phyloP scores from a whole-genome alignment of 2,329 filamentous ascomycete species.

The Acephala macrosclerotiorum region DNA sequence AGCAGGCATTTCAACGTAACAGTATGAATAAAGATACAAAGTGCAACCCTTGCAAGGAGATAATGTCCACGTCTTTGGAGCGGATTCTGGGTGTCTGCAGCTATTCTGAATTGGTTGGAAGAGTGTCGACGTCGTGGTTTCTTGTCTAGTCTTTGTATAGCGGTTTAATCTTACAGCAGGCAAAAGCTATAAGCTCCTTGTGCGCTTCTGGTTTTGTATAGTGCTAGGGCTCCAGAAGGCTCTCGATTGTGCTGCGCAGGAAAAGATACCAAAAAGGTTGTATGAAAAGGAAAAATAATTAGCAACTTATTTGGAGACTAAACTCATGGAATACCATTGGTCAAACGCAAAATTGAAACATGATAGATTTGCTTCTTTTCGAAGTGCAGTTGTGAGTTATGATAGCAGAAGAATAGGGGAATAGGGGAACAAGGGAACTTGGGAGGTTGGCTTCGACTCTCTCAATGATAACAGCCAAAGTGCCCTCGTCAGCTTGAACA shows the following conservation, averaged over 20 bases:
- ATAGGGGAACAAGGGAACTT: neutral
- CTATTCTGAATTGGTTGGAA: slow-evolving; percentile 10
- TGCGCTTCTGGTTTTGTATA: neutral
- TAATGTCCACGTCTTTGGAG: slow-evolving; percentile 1
- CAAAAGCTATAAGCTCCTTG: neutral
- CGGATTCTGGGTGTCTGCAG: slow-evolving; percentile 32
- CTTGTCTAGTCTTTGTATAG: slow-evolving; percentile 26
- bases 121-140: slow-evolving; percentile 6
- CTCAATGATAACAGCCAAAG: neutral
- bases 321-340: neutral
- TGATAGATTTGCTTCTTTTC: slow-evolving; percentile 2
- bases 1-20: neutral
- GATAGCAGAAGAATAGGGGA: slow-evolving; percentile 2
- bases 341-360: neutral
- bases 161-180: neutral
- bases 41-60: neutral
- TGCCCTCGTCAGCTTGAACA: neutral
- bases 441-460: no score
- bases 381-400: neutral
- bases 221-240: neutral
- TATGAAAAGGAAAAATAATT: neutral
- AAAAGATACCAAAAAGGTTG: neutral
- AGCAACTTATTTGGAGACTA: neutral
- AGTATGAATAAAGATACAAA: slow-evolving; percentile 3
- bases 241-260: neutral